A percentile compares a stretch with the other conserved stretches of the same genome.
phyloP scores from a whole-genome alignment of 192 early-diverging fungal species.

The Coemansia guatemalensis region DNA sequence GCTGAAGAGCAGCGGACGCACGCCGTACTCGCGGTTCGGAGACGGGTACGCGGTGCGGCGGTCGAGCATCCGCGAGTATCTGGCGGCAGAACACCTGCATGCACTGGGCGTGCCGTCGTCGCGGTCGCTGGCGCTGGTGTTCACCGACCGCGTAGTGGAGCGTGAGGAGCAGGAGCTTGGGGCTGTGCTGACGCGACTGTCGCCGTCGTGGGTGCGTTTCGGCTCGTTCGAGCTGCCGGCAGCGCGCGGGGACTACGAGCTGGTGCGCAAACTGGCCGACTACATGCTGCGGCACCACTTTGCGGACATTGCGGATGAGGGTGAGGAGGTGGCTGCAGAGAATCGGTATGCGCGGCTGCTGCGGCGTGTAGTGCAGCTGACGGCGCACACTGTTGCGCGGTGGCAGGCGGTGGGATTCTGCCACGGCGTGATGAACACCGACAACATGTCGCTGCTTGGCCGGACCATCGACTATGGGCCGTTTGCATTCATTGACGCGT shows the following conservation, averaged over 20 bases:
- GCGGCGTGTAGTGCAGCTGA: slow-evolving; percentile 56
- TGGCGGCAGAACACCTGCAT: slow-evolving; percentile 59
- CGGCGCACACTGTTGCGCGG: slow-evolving; percentile 70
- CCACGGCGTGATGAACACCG: slow-evolving; percentile 91
- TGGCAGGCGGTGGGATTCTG: slow-evolving; percentile 83
- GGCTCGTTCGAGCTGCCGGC: slow-evolving; percentile 85
- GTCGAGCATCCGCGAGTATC: slow-evolving; percentile 83
- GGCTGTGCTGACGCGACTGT: slow-evolving; percentile 73
- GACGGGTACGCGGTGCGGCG: slow-evolving; percentile 88
- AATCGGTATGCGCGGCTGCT: slow-evolving; percentile 65
- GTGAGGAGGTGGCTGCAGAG: slow-evolving; percentile 4
- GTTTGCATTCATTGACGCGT: slow-evolving; percentile 79
- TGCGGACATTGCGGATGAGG: slow-evolving; percentile 22
- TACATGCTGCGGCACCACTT: slow-evolving; percentile 65
- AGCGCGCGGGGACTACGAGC: slow-evolving; percentile 60
- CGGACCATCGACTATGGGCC: slow-evolving; percentile 89
- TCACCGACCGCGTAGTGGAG: slow-evolving; percentile 59
- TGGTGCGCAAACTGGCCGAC: slow-evolving; percentile 66
- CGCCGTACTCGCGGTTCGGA: slow-evolving; percentile 83
- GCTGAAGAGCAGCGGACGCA: slow-evolving; percentile 83
- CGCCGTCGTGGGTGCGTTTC: slow-evolving; percentile 82
- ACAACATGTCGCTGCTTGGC: slow-evolving; percentile 86
- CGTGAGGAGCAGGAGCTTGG: slow-evolving; percentile 73
- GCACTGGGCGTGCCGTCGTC: slow-evolving; percentile 75
- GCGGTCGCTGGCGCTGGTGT: slow-evolving; percentile 71